A percentile compares a stretch with the other conserved stretches of the same genome.
Conservation (phyloP, 2,329 filamentous ascomycete genomes). For the Gremmenia infestans region DNA sequence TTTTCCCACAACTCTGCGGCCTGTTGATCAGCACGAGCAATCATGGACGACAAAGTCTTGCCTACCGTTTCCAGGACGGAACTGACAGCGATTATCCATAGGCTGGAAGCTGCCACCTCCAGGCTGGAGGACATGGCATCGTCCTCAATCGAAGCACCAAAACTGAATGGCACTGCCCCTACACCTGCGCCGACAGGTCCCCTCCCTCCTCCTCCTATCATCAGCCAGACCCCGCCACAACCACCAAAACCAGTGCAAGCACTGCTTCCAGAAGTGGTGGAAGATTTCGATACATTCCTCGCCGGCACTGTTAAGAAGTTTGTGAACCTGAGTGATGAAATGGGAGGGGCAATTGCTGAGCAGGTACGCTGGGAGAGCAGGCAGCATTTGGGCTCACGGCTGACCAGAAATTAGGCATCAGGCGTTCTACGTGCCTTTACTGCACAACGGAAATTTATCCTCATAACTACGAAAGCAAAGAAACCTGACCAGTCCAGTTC, state of each 20-base stretch:
- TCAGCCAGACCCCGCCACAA: constrained; percentile 42
- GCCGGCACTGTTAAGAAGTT: constrained; percentile 70
- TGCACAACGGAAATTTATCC: constrained; percentile 81
- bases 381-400: background rate
- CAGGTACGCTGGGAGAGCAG: constrained; percentile 52
- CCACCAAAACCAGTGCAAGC: constrained; percentile 49
- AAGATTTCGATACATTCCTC: constrained; percentile 82
- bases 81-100: constrained; percentile 41
- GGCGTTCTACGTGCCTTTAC: constrained; percentile 63
- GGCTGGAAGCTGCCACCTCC: constrained; percentile 94
- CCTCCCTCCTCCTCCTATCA: constrained; percentile 29
- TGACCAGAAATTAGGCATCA: constrained; percentile 38
- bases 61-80: constrained; percentile 20
- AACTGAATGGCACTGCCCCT: constrained; percentile 39
- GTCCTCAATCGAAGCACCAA: constrained; percentile 58
- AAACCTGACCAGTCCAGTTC: constrained; percentile 68
- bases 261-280: constrained; percentile 41
- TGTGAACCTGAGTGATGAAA: constrained; percentile 68
- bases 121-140: constrained; percentile 94
- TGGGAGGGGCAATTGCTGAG: constrained; percentile 73
- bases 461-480: constrained; percentile 85
- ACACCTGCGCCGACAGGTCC: constrained; percentile 36
- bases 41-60: constrained; percentile 24
- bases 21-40: constrained; percentile 6
- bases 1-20: constrained; percentile 3